Evolutionary conservation across 768 basidiomycete genomes (phyloP).

Genomic region (Russula sp.): DNA sequence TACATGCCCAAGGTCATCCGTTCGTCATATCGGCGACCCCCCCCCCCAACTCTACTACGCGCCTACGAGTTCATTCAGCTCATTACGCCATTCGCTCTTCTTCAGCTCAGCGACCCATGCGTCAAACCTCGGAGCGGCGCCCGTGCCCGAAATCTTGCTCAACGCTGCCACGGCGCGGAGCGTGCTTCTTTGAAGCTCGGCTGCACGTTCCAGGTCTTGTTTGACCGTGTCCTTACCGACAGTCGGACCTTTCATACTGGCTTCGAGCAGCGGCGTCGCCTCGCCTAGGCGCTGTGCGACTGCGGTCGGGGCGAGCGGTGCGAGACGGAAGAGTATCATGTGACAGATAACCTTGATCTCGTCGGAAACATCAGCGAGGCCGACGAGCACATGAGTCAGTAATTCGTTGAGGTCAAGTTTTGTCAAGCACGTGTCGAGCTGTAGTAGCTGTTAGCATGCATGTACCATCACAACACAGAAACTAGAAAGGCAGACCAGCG

Average conservation of each 20-base stretch:
- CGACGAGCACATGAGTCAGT: constrained; percentile 72
- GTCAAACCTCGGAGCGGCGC: constrained; percentile 70
- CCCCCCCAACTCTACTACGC: constrained; percentile 21
- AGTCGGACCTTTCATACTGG: constrained; percentile 83
- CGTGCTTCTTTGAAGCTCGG: constrained; percentile 88
- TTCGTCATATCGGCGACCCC: background rate
- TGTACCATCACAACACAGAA: background rate
- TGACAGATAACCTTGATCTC: constrained; percentile 97
- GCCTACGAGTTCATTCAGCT: constrained; percentile 56
- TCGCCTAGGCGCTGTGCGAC: constrained; percentile 81
- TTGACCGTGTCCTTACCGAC: constrained; percentile 96
- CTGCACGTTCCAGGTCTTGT: constrained; percentile 80
- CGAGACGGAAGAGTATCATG: constrained; percentile 90
- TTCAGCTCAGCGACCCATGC: constrained; percentile 68
- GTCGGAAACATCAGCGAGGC: constrained; percentile 84
- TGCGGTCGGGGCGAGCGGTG: constrained; percentile 78
- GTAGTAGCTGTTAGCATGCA: background rate
- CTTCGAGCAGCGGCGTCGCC: constrained; percentile 75
- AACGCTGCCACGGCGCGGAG: constrained; percentile 83
- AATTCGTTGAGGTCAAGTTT: constrained; percentile 87
- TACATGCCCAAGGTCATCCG: background rate
- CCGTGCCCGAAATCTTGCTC: constrained; percentile 63
- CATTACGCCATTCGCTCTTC: constrained; percentile 61
- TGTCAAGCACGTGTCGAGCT: constrained; percentile 88
- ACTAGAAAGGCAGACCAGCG: constrained; percentile 54